Base-by-base conservation (phyloP, 345 rosid species). In the Zanthoxylum bungeanum region DNA sequence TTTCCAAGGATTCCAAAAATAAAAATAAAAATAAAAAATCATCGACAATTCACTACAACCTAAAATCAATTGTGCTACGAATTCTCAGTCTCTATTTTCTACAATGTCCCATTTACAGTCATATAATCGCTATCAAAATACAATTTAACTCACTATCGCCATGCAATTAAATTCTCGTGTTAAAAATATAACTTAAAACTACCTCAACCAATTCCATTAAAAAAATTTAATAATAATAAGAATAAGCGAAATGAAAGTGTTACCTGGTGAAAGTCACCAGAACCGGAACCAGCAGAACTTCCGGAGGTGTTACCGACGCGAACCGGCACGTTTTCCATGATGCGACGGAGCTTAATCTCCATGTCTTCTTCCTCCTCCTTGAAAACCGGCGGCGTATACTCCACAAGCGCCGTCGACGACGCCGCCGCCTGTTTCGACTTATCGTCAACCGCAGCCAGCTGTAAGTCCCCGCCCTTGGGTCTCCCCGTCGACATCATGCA, bases 201-300 rank as follows among this genome's bases (percentile, higher is more conserved):
- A 10, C 47, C 0, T 42, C 49, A 44, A 14, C 49, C n/a, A n/a
- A n/a, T 44, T 6, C 17, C 16, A 14, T 11, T 10, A 42, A 42
- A 1, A 19, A 19, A 22, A 0, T 16, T 2, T 50, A 19, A 44
- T 7, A 51, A 60, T 4, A 24, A 8, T 40, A 17, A 11, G 22
- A 27, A 49, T 28, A 60, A 21, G 31, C 39, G 1, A 28, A 58
- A 44, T 2, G 11, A 40, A 71, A 0, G 60, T 51, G 51, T 8
- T 75, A 91, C 99, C 96, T 93, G 99, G 67, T 95, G 99, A 60
- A 95, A 95, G 77, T 93, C 99, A 10, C 96, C 93, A 63, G 97
- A 95, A 58, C 97, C 98, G 21, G 96, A 89, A 79, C 99, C 97
- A 4, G 98, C 99, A 7, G 98, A 95, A 80, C 99, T 95, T 16